Evolutionary conservation across 352 stramenopile species (phyloP), one percentile per base, ranked within the genome.

Genomic region (Phytophthora podocarpi): DNA sequence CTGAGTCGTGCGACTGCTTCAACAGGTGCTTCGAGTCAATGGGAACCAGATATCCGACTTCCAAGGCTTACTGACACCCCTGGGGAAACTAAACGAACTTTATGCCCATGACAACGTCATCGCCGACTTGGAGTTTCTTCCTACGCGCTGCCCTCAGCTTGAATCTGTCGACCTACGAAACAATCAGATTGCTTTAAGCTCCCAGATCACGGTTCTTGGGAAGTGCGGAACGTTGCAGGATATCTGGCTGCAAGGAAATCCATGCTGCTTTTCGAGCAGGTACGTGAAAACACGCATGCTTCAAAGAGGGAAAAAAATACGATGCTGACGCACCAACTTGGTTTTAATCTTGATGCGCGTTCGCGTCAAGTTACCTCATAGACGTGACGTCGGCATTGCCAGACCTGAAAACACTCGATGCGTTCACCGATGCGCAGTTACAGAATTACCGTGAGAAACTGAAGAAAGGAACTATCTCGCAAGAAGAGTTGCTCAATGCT

Each of bases 81-180:
- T 89, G 11, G 50, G 62, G 3, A 78, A 72, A 21, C 61, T 92
- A 0, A 89, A 79, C 43, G 83, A 92, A 47, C 57, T 92, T n/a
- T 90, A 92, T 31, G 40, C 82, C 3, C 74, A 90, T 13, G 64
- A 85, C 57, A 90, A 91, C 37, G 11, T 34, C 9, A 63, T 91
- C 30, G 36, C 36, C 7, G 66, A 87, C 36, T 26, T 88, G 6
- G 57, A 61, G 1, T 15, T 42, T 4, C 40, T 82, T 10, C 58
- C 72, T 3, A 61, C 51, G 4, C 69, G 61, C 12, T 90, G 67
- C n/a, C 60, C 75, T 23, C 59, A 74, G 27, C 67, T 93, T 1
- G 84, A 93, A 57, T 89, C 81, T n/a, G 41, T 93, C n/a, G 82
- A 93, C 57, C 23, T 91, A 1, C 70, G 82, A 27, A 87, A 81